Percentiles rank a stretch among this genome's conserved stretches.
These are phyloP conservation scores for Colletotrichum magnum DNA, from an alignment of 2,329 filamentous ascomycete genomes.

Conservation along the genomic window DNA sequence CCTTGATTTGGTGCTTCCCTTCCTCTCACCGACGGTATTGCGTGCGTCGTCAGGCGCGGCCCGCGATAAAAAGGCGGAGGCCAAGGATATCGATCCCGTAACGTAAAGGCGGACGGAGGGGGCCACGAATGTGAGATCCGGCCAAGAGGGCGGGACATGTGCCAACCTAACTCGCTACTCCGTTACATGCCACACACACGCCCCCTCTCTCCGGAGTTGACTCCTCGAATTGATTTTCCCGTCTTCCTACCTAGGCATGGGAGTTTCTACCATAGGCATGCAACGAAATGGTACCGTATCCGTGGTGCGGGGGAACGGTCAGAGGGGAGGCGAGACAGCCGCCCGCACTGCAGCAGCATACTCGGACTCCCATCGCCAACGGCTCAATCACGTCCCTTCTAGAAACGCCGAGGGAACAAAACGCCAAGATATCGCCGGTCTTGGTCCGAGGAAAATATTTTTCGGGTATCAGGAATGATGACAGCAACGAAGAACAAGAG, in stretches of 20 bases:
- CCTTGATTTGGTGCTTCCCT: background rate
- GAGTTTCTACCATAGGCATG: background rate
- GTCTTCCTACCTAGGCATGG: background rate
- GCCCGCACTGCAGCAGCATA: no score
- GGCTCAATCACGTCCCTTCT: slow-evolving; percentile 28
- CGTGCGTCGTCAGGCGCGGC: slow-evolving; percentile 31
- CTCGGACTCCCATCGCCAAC: background rate
- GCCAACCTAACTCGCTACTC: background rate
- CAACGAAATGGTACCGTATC: no score
- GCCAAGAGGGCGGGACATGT: slow-evolving; percentile 13
- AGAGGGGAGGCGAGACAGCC: no score
- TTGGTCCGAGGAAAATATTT: slow-evolving; percentile 10
- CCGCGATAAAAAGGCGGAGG: background rate
- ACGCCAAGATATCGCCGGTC: slow-evolving; percentile 25
- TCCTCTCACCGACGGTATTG: slow-evolving; percentile 5
- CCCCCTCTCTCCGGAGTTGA: background rate
- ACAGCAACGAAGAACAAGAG: background rate
- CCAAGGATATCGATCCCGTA: background rate
- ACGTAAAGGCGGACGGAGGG: no score
- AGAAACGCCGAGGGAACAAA: slow-evolving; percentile 26
- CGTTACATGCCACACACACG: no score
- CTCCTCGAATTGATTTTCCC: background rate
- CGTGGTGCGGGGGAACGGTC: no score
- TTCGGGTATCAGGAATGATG: background rate
- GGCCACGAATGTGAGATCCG: background rate